Evolutionary conservation across 768 basidiomycete species (phyloP).

Genomic region (Boletus vermiculosoides): DNA sequence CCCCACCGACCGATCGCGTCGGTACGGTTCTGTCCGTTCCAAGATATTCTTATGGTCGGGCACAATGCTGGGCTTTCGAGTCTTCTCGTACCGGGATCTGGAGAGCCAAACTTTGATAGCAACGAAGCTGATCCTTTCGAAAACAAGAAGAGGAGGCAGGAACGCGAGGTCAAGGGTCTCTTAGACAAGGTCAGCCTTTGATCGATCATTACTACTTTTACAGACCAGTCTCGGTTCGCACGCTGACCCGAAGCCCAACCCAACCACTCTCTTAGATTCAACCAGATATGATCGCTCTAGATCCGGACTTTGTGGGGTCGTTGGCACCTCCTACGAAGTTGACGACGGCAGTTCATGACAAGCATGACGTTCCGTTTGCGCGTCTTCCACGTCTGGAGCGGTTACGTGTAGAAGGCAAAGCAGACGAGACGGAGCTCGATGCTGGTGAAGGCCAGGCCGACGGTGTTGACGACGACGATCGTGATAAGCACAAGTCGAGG

Average conservation of each 20-base stretch:
- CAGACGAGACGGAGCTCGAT: conserved; percentile 60
- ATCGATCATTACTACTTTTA: too few species aligned
- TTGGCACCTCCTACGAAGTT: conserved; percentile 61
- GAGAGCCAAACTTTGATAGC: conserved; percentile 94
- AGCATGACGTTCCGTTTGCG: conserved; percentile 56
- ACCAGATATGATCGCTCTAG: conserved; percentile 87
- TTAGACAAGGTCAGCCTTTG: conserved; percentile 71
- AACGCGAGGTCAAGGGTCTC: conserved; percentile 86
- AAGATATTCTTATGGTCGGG: conserved; percentile 79
- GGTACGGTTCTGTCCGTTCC: conserved; percentile 84
- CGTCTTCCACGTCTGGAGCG: conserved; percentile 74
- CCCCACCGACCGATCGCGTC: conserved; percentile 74
- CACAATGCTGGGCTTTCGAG: conserved; percentile 78
- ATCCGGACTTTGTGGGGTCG: conserved; percentile 73
- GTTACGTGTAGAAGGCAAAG: conserved; percentile 62
- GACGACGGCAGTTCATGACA: conserved; percentile 48
- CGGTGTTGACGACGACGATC: conserved; percentile 31
- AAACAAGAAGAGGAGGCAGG: conserved; percentile 72
- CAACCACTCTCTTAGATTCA: conserved; percentile 55
- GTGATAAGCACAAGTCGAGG: conserved; percentile 24
- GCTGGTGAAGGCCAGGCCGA: conserved; percentile 32
- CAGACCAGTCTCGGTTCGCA: neutral
- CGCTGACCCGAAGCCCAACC: neutral
- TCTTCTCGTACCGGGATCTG: conserved; percentile 87
- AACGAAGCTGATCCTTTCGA: conserved; percentile 95